Conservation (phyloP, 73 alveolate genomes). For the Durusdinium trenchii region DNA sequence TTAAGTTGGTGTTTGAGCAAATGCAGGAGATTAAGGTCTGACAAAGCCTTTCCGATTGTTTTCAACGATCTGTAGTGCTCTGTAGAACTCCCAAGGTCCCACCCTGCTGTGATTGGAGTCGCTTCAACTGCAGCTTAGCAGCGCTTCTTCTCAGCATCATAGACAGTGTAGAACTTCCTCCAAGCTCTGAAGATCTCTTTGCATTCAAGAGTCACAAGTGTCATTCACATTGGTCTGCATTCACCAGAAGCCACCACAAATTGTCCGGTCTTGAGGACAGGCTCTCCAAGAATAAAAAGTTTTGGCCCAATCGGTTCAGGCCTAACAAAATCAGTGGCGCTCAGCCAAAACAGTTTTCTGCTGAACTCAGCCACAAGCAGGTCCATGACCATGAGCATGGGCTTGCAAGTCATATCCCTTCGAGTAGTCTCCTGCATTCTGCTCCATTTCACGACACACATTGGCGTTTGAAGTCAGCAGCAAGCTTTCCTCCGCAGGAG, state of each 20-base stretch:
- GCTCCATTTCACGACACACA: background rate
- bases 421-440: slow-evolving; percentile 27
- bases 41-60: too few relatives aligned
- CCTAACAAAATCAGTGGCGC: background rate
- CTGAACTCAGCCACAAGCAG: background rate
- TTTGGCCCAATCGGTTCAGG: slow-evolving; percentile 94
- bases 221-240: background rate
- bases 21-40: too few relatives aligned
- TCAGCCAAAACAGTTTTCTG: background rate
- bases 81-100: too few relatives aligned
- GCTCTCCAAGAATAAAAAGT: slow-evolving; percentile 87
- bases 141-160: slow-evolving; percentile 77
- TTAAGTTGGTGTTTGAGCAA: too few relatives aligned
- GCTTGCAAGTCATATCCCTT: slow-evolving; percentile 86
- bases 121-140: slow-evolving; percentile 21
- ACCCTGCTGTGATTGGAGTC: too few relatives aligned
- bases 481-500: slow-evolving; percentile 69
- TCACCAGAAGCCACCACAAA: background rate
- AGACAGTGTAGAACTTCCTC: slow-evolving; percentile 86
- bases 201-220: background rate
- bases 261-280: slow-evolving; percentile 61
- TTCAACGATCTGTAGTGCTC: too few relatives aligned
- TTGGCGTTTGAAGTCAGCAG: background rate
- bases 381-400: slow-evolving; percentile 82
- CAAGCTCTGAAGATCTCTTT: background rate